A percentile compares a stretch with the other conserved stretches of the same genome.
Conservation (phyloP, 2,329 filamentous ascomycete genomes). For the Monosporascus sp. region DNA sequence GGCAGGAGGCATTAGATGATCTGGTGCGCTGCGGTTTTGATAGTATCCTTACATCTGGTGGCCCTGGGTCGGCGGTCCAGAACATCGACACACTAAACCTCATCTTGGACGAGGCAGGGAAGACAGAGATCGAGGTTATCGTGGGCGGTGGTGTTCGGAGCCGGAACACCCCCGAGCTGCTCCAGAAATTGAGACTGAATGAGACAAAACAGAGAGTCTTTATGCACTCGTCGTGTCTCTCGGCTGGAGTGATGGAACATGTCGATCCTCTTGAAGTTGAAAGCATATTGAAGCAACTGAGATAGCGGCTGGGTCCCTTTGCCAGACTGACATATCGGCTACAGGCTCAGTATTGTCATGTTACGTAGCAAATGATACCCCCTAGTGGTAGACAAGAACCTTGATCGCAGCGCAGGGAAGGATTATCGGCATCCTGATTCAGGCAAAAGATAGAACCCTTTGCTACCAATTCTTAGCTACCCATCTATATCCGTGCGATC, state of each 20-base stretch:
- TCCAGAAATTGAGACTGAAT: slow-evolving; percentile 19
- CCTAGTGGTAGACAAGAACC: too few relatives aligned
- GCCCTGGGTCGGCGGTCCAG: slow-evolving; percentile 32
- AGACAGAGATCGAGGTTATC: slow-evolving; percentile 38
- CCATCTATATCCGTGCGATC: too few relatives aligned
- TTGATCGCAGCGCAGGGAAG: too few relatives aligned
- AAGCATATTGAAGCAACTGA: slow-evolving; percentile 15
- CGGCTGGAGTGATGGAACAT: slow-evolving; percentile 7
- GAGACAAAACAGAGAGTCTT: slow-evolving; percentile 25
- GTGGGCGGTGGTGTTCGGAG: slow-evolving; percentile 47
- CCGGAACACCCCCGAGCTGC: slow-evolving; percentile 29
- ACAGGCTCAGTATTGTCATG: too few relatives aligned
- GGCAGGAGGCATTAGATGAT: slow-evolving; percentile 25
- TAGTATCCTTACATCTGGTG: slow-evolving; percentile 49
- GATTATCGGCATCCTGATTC: too few relatives aligned
- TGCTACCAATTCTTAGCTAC: too few relatives aligned
- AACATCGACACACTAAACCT: slow-evolving; percentile 32
- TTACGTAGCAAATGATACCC: too few relatives aligned
- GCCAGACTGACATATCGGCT: too few relatives aligned
- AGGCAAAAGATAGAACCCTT: too few relatives aligned
- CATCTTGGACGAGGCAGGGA: slow-evolving; percentile 26
- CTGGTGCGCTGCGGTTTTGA: slow-evolving; percentile 41
- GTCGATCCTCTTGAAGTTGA: slow-evolving; percentile 23
- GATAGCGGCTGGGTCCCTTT: background rate
- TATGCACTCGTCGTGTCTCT: slow-evolving; percentile 45